Conservation (phyloP, 164 flowering plant genomes). For the Chloranthus sessilifolius region DNA sequence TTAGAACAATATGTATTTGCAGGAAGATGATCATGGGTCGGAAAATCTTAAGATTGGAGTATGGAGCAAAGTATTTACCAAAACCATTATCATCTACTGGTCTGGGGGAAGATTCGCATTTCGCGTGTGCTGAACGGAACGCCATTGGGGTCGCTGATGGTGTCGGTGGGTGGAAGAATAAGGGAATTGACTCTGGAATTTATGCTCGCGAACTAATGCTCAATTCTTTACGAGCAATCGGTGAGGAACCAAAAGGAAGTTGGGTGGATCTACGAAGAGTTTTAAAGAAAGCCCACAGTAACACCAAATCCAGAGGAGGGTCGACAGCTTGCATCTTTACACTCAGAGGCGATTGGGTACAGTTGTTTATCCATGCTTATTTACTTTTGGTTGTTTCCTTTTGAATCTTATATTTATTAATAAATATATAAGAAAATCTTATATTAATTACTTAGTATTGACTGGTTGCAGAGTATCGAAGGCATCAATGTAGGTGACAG, state of each 20-base stretch:
- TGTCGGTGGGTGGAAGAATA: slow-evolving; percentile 10
- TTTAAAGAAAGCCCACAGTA: slow-evolving; percentile 64
- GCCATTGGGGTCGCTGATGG: slow-evolving; percentile 17
- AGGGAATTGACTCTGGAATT: slow-evolving; percentile 13
- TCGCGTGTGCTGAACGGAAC: slow-evolving; percentile 1
- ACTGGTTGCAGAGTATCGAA: slow-evolving; percentile 48
- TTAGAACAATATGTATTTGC: no score
- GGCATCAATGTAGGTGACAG: slow-evolving; percentile 87
- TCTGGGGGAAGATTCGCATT: slow-evolving; percentile 13
- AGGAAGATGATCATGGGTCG: no score
- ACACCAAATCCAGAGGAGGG: slow-evolving; percentile 62
- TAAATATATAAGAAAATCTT: no score
- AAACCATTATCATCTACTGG: slow-evolving; percentile 1
- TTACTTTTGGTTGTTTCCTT: no score
- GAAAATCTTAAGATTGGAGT: no score
- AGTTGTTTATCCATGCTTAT: no score
- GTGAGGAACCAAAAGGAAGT: slow-evolving; percentile 48
- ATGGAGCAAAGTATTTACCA: no score
- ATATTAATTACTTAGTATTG: no score
- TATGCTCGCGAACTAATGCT: slow-evolving; percentile 26
- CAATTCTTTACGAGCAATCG: slow-evolving; percentile 54
- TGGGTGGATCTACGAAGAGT: slow-evolving; percentile 63
- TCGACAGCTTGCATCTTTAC: slow-evolving; percentile 85
- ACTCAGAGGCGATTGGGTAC: slow-evolving; percentile 55
- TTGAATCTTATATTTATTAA: no score